phyloP scores from a whole-genome alignment of 495 filamentous ascomycete genomes.

The Lepidopterella palustris region DNA sequence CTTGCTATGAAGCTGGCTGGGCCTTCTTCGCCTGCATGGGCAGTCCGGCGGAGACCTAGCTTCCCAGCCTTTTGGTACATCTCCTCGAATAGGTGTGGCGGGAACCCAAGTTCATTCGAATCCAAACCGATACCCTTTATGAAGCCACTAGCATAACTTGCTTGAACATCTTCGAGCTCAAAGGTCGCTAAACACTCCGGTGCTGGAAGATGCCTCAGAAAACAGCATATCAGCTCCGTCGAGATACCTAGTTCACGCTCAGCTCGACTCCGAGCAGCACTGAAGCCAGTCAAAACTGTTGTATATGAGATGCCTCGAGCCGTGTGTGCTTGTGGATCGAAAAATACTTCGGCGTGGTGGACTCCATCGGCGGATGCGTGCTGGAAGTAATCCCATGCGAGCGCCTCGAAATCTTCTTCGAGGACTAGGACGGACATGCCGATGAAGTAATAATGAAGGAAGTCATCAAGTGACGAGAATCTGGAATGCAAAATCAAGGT shows the following conservation, averaged over 20 bases:
- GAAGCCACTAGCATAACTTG: conserved; percentile 46
- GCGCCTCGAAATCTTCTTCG: conserved; percentile 60
- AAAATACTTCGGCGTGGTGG: conserved; percentile 71
- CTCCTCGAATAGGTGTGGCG: conserved; percentile 56
- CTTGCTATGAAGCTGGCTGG: conserved; percentile 58
- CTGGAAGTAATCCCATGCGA: conserved; percentile 67
- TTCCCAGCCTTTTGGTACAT: conserved; percentile 50
- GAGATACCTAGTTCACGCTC: conserved; percentile 57
- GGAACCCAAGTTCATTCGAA: conserved; percentile 56
- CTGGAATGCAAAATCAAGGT: background rate
- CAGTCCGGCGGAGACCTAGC: conserved; percentile 52
- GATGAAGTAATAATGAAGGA: conserved; percentile 71
- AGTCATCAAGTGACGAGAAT: conserved; percentile 69
- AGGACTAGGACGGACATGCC: conserved; percentile 61
- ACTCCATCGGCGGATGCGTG: conserved; percentile 59
- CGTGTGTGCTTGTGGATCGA: conserved; percentile 71
- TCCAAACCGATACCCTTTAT: conserved; percentile 62
- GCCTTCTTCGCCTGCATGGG: conserved; percentile 73
- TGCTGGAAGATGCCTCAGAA: conserved; percentile 61
- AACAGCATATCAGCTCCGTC: conserved; percentile 59
- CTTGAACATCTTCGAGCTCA: conserved; percentile 42
- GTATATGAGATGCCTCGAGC: conserved; percentile 54
- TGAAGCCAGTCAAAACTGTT: conserved; percentile 55
- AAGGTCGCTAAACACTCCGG: conserved; percentile 46
- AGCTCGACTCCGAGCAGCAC: conserved; percentile 52